These are phyloP conservation scores for Oropetium thomaeum DNA, from an alignment of 176 grass and related monocot species.

Conservation along the genomic window DNA sequence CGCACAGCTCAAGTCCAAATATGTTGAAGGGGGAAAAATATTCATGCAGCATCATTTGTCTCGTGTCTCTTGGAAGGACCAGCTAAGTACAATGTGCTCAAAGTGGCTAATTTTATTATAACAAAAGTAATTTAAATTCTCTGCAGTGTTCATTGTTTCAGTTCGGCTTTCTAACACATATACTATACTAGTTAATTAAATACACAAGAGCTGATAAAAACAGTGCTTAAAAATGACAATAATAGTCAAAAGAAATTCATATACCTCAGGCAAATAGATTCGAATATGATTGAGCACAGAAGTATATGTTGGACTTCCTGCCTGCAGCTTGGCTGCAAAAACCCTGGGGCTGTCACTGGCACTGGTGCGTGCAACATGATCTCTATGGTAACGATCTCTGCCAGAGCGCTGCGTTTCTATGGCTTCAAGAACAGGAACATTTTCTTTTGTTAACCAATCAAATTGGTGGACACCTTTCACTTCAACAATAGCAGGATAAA, in stretches of 20 bases:
- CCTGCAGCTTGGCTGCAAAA: conserved; percentile 86
- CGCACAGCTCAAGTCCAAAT: neutral
- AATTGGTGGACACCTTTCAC: conserved; percentile 95
- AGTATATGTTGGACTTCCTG: conserved; percentile 90
- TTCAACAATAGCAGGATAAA: conserved; percentile 68
- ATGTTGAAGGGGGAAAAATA: neutral
- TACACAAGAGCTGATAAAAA: neutral
- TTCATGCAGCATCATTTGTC: neutral
- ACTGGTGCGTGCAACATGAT: conserved; percentile 55
- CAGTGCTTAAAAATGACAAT: neutral
- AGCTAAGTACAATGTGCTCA: conserved; percentile 2
- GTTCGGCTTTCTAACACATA: neutral
- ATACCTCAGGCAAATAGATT: conserved; percentile 98
- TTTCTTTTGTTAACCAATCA: conserved; percentile 96
- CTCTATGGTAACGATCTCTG: conserved; percentile 66
- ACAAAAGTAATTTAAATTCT: neutral
- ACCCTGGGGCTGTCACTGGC: conserved; percentile 64
- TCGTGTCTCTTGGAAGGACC: neutral
- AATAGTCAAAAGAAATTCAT: conserved; percentile 24
- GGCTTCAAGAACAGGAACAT: conserved; percentile 82
- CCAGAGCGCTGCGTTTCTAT: conserved; percentile 79
- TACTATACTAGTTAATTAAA: conserved; percentile 25
- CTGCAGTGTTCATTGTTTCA: neutral
- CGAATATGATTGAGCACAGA: conserved; percentile 90
- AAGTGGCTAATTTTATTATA: neutral